Evolutionary conservation across 257 asterid genomes (phyloP).

Genomic region (Ajuga chamaepitys): DNA sequence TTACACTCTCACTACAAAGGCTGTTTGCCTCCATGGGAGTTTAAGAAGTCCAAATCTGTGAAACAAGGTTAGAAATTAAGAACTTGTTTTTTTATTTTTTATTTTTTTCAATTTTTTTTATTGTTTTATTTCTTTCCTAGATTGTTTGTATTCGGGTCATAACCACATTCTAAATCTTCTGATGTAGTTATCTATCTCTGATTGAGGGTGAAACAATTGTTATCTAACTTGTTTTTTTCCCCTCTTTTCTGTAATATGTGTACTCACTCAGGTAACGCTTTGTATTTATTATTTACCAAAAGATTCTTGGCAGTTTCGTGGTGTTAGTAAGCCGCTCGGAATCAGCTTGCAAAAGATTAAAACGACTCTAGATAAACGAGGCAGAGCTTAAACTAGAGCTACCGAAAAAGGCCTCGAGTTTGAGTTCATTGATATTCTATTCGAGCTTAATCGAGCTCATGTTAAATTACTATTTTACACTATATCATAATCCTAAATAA

Average conservation of each 20-base stretch:
- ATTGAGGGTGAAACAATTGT: background rate
- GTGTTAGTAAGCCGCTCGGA: no score
- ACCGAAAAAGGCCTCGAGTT: no score
- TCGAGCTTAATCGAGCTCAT: no score
- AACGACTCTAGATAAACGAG: no score
- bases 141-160: background rate
- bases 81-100: no score
- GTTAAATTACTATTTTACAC: no score
- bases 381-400: no score
- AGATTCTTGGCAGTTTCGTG: background rate
- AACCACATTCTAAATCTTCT: background rate
- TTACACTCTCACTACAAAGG: slow-evolving; percentile 64
- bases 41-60: slow-evolving; percentile 34
- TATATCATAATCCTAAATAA: no score
- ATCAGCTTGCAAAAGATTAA: no score
- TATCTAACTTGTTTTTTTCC: background rate
- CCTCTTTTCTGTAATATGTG: slow-evolving; percentile 11
- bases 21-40: slow-evolving; percentile 55
- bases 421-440: no score
- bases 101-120: background rate
- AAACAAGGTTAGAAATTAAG: slow-evolving; percentile 23
- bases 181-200: slow-evolving; percentile 7
- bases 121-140: background rate
- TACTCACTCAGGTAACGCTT: slow-evolving; percentile 5
- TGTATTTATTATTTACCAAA: background rate